Conservation (phyloP, 495 filamentous ascomycete genomes). For the Tetracladium marchalianum region DNA sequence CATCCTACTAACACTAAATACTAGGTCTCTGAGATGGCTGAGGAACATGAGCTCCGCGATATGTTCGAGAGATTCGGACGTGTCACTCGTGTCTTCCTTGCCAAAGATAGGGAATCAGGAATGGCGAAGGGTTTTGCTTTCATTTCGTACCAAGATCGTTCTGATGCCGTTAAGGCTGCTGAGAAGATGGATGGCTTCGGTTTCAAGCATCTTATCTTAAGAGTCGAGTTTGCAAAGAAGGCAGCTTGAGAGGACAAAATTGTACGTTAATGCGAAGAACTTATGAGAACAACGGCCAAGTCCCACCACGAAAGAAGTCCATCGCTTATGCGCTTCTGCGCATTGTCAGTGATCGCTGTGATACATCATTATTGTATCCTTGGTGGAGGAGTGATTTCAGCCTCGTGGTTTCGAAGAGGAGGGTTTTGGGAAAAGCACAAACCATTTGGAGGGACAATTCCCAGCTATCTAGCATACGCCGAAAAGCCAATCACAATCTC, state of each 20-base stretch:
- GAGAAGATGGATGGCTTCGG: conserved; percentile 97
- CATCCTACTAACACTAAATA: not conserved
- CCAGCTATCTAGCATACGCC: no score
- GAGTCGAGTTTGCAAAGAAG: conserved; percentile 88
- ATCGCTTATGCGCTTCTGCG: no score
- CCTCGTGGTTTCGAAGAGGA: no score
- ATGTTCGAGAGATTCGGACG: conserved; percentile 97
- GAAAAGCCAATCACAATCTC: no score
- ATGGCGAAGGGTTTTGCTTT: conserved; percentile 97
- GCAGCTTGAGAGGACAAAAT: conserved; percentile 30
- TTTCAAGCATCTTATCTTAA: conserved; percentile 81
- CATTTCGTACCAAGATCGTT: conserved; percentile 85
- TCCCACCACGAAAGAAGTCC: no score
- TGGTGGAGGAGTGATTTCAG: no score
- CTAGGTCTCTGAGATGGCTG: conserved; percentile 91
- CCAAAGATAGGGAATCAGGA: conserved; percentile 91
- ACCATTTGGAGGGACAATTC: no score
- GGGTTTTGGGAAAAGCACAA: no score
- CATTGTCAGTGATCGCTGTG: no score
- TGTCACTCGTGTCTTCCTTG: conserved; percentile 93
- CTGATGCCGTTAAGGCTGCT: conserved; percentile 83
- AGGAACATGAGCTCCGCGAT: conserved; percentile 87
- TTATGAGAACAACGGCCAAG: not conserved
- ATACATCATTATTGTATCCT: no score
- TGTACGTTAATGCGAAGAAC: not conserved